Conservation (phyloP, 257 asterid species). For the Thymus mandschuricus region DNA sequence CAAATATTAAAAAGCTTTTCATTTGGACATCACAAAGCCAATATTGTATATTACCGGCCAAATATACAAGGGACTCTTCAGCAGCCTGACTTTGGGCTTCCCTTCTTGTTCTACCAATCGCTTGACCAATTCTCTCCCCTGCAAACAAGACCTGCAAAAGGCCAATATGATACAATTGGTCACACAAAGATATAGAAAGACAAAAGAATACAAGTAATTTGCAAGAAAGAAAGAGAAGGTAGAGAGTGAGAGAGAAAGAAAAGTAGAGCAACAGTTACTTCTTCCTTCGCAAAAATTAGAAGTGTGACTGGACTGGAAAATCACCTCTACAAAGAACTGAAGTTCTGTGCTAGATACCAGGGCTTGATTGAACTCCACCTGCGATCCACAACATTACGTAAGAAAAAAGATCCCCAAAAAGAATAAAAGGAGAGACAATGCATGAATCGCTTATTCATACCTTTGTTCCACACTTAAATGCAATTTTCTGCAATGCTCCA, state of each 20-base stretch:
- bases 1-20: slow-evolving; percentile 18
- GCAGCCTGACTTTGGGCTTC: slow-evolving; percentile 88
- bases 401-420: slow-evolving; percentile 11
- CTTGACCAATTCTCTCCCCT: slow-evolving; percentile 88
- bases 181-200: slow-evolving; percentile 1
- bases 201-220: slow-evolving; percentile 11
- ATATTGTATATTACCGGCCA: slow-evolving; percentile 70
- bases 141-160: slow-evolving; percentile 78
- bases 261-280: not conserved
- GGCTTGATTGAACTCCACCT: slow-evolving; percentile 82
- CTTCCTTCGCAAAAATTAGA: not conserved
- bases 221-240: slow-evolving; percentile 2
- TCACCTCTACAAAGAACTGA: slow-evolving; percentile 80
- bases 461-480: slow-evolving; percentile 86
- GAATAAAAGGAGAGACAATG: slow-evolving; percentile 3
- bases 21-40: slow-evolving; percentile 34
- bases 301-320: not conserved
- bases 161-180: slow-evolving; percentile 27
- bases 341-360: slow-evolving; percentile 56
- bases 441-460: slow-evolving; percentile 40
- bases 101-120: slow-evolving; percentile 86
- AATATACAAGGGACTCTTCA: slow-evolving; percentile 71
- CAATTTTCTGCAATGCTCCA: slow-evolving; percentile 83
- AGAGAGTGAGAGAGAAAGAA: slow-evolving; percentile 7
- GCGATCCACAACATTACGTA: slow-evolving; percentile 41